phyloP scores from a whole-genome alignment of 257 asterid genomes.

The Anisodus acutangulus region DNA sequence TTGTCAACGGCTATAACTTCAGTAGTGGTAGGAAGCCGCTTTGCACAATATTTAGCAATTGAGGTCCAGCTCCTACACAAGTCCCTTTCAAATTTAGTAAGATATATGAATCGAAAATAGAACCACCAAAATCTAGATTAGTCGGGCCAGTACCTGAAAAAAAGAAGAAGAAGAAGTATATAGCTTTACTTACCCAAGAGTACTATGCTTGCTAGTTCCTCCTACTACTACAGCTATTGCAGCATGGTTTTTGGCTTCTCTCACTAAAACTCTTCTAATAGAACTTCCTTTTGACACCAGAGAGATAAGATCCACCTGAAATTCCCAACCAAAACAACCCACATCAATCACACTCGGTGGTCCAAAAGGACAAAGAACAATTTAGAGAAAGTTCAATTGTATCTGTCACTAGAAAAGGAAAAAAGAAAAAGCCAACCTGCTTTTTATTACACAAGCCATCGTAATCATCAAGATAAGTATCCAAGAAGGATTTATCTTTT shows the following conservation, averaged over 20 bases:
- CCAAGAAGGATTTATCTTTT: slow-evolving; percentile 56
- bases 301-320: slow-evolving; percentile 69
- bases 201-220: slow-evolving; percentile 66
- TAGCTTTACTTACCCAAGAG: slow-evolving; percentile 59
- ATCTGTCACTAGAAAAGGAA: too few relatives aligned
- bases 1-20: slow-evolving; percentile 79
- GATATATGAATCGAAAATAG: background rate
- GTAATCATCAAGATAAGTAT: slow-evolving; percentile 73
- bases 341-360: background rate
- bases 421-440: slow-evolving; percentile 54
- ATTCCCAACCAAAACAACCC: slow-evolving; percentile 23
- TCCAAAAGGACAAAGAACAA: slow-evolving; percentile 17
- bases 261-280: slow-evolving; percentile 66
- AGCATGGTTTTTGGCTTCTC: slow-evolving; percentile 63
- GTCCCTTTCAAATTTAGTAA: slow-evolving; percentile 31
- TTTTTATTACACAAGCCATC: slow-evolving; percentile 67
- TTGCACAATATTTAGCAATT: slow-evolving; percentile 81
- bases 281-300: slow-evolving; percentile 72
- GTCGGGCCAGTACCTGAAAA: background rate
- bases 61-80: slow-evolving; percentile 71
- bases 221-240: slow-evolving; percentile 81
- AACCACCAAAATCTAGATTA: background rate
- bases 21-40: slow-evolving; percentile 59
- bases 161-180: background rate
- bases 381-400: background rate